Evolutionary conservation across 2,329 filamentous ascomycete genomes (phyloP).

Genomic region (Aspergillus japonicus): DNA sequence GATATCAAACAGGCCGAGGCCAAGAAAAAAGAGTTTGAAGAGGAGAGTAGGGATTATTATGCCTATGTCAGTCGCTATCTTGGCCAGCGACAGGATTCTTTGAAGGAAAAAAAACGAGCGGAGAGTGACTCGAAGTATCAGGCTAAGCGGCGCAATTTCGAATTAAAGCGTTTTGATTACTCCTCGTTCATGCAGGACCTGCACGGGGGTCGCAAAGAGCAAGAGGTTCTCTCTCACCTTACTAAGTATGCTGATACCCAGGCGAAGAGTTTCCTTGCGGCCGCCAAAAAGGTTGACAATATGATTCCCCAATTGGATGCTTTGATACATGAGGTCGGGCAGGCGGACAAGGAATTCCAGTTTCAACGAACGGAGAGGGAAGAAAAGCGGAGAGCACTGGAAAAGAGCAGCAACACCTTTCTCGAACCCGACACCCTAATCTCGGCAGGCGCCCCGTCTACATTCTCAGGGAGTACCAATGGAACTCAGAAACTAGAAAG

Average conservation of each 20-base stretch:
- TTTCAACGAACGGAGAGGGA: constrained; percentile 93
- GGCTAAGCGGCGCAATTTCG: constrained; percentile 87
- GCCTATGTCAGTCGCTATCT: constrained; percentile 91
- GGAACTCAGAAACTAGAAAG: constrained; percentile 61
- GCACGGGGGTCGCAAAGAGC: constrained; percentile 97
- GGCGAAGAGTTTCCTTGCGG: constrained; percentile 74
- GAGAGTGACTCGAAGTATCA: constrained; percentile 98
- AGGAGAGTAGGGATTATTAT: constrained; percentile 98
- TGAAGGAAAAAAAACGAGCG: constrained; percentile 94
- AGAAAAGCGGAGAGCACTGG: constrained; percentile 84
- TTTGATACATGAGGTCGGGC: constrained; percentile 80
- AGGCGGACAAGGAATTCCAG: constrained; percentile 95
- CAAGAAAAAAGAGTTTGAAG: constrained; percentile 97
- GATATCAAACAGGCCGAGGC: constrained; percentile 97
- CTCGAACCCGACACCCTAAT: constrained; percentile 65
- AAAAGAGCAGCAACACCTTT: constrained; percentile 78
- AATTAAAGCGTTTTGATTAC: constrained; percentile 97
- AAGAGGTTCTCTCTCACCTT: constrained; percentile 90
- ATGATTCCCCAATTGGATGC: constrained; percentile 89
- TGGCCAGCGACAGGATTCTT: constrained; percentile 90
- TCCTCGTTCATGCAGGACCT: constrained; percentile 99
- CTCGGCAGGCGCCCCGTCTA: constrained; percentile 37
- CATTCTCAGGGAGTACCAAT: constrained; percentile 42
- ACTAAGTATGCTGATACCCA: constrained; percentile 93
- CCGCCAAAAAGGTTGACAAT: constrained; percentile 82